Percentiles rank a stretch among this genome's conserved stretches.
Evolutionary conservation across 192 early-diverging fungal species (phyloP).

Genomic region (Borealophlyctis nickersoniae): DNA sequence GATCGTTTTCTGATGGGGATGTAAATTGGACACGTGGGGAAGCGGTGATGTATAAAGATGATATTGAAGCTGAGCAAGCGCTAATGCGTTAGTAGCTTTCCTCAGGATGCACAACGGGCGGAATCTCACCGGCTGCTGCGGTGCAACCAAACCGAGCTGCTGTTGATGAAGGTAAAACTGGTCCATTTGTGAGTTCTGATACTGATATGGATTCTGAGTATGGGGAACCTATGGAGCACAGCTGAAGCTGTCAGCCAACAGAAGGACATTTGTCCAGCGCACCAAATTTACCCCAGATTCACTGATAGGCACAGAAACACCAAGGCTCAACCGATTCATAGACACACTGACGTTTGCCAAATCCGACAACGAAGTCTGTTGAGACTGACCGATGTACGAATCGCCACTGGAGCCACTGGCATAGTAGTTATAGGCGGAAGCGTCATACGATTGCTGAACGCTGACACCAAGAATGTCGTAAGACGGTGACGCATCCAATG

Average conservation of each 20-base stretch:
- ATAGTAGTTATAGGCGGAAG: background rate
- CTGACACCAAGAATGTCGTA: background rate
- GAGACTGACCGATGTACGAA: background rate
- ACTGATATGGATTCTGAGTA: conserved; percentile 14
- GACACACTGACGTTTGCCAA: background rate
- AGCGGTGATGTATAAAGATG: conserved; percentile 73
- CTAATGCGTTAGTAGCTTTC: too few relatives aligned
- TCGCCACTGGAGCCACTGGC: background rate
- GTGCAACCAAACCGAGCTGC: conserved; percentile 42
- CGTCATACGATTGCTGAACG: background rate
- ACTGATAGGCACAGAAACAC: background rate
- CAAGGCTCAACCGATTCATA: background rate
- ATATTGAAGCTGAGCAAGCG: conserved; percentile 75
- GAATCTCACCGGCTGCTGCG: conserved; percentile 32
- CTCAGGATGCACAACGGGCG: background rate
- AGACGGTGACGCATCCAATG: too few relatives aligned
- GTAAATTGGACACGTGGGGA: conserved; percentile 66
- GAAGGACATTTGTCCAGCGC: too few relatives aligned
- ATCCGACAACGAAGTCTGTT: background rate
- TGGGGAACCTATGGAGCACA: background rate
- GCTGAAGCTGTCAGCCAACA: too few relatives aligned
- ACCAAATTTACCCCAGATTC: too few relatives aligned
- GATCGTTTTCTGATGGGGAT: conserved; percentile 73
- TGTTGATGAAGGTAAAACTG: conserved; percentile 20
- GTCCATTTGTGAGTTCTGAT: conserved; percentile 5